These are phyloP conservation scores for Talaromyces sp. DNA, from an alignment of 2,329 filamentous ascomycete species.

Conservation along the genomic window DNA sequence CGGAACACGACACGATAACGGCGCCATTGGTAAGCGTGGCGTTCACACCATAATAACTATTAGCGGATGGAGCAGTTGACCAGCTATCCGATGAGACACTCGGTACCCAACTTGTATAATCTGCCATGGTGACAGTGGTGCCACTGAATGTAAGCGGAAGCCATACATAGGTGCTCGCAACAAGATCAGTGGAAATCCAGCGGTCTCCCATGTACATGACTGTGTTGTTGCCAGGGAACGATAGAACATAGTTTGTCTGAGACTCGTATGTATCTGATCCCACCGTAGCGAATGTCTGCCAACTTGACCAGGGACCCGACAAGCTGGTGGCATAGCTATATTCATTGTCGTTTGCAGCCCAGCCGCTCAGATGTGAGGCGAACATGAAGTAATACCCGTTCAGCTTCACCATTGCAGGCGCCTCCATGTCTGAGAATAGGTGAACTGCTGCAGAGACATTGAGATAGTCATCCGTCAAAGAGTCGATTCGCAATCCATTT, in stretches of 20 bases:
- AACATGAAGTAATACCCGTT: conserved; percentile 63
- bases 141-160: conserved; percentile 47
- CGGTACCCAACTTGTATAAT: conserved; percentile 9
- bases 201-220: conserved; percentile 66
- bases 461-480: conserved; percentile 53
- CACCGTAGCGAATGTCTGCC: conserved; percentile 54
- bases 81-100: background rate
- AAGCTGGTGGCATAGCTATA: conserved; percentile 59
- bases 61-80: conserved; percentile 9
- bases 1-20: conserved; percentile 46
- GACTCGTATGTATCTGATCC: conserved; percentile 58
- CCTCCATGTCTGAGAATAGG: conserved; percentile 55
- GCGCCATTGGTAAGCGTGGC: conserved; percentile 46
- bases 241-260: conserved; percentile 60
- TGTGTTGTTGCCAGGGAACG: conserved; percentile 32
- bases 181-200: conserved; percentile 60
- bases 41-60: conserved; percentile 3
- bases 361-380: conserved; percentile 50
- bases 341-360: conserved; percentile 51
- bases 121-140: conserved; percentile 9
- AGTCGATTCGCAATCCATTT: conserved; percentile 11
- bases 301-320: conserved; percentile 59
- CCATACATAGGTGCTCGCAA: conserved; percentile 62
- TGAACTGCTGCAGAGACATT: conserved; percentile 50
- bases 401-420: conserved; percentile 61